Percentiles rank a stretch among this genome's conserved stretches.
Conservation (phyloP, 1,139 yeast genomes). For the Nadsonia starkeyi-henricii region DNA sequence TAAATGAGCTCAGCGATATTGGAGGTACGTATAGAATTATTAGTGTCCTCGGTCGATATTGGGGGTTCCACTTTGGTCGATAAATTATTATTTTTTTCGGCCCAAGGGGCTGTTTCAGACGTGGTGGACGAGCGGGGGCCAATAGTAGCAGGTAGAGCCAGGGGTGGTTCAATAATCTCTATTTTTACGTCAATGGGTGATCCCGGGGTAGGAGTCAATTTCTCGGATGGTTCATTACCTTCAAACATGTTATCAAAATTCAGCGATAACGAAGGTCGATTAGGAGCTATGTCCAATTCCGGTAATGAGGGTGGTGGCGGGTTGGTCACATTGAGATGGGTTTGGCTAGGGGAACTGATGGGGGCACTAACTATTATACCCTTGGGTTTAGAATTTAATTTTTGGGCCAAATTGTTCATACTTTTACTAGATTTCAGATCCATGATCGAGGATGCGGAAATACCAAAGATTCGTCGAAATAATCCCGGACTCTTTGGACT, state of each 20-base stretch:
- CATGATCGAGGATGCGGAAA: no score
- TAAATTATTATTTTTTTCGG: neutral
- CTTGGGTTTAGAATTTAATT: neutral
- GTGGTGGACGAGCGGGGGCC: neutral
- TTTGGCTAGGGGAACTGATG: neutral
- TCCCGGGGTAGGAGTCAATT: neutral
- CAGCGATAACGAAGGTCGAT: neutral
- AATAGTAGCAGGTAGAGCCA: neutral
- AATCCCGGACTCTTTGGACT: neutral
- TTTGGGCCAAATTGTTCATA: no score
- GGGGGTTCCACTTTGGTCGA: neutral
- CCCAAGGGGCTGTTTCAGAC: no score
- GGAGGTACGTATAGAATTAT: neutral
- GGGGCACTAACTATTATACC: neutral
- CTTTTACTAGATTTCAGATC: no score
- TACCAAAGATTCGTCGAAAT: neutral
- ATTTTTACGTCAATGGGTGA: neutral
- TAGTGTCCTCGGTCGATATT: neutral
- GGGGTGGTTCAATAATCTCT: neutral
- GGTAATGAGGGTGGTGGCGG: neutral
- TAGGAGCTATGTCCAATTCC: neutral
- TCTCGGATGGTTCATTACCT: neutral
- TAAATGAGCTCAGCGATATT: constrained; percentile 16
- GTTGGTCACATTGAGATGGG: neutral
- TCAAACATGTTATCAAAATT: neutral